Evolutionary conservation across 2,329 filamentous ascomycete genomes (phyloP), one percentile per base, ranked within the genome.

Genomic region (Alternaria panax): DNA sequence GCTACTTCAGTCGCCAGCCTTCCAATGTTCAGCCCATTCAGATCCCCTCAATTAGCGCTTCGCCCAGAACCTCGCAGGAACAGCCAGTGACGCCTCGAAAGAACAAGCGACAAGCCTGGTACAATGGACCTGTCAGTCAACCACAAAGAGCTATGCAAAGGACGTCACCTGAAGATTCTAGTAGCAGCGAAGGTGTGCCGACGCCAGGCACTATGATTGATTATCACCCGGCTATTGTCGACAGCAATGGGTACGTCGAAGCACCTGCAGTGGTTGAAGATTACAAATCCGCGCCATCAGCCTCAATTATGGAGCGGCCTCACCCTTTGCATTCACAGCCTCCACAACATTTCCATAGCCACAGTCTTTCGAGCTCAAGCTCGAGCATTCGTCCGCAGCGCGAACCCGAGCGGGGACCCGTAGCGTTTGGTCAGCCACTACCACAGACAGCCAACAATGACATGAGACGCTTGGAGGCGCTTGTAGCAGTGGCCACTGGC

Each of bases 101-200:
- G 63, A 81, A 80, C 28, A 91, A 90, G 71, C 85, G 90, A 3
- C 88, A 89, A 59, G 90, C 85, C 1, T 93, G 90, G 90, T 92
- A 92, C 68, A 87, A 91, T 58, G 85, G 84, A 11, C 84, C 84
- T 25, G 62, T 81, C 18, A 61, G 67, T 34, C 66, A 76, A 52
- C 59, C 70, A 8, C 65, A 67, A 28, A 63, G 68, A 52, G 65
- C 60, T n/a, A 60, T 73, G 38, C 82, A 84, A 52, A 80, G 84
- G 12, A 84, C 83, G 0, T 86, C 84, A 2, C 84, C 84, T 1
- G 84, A 84, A 65, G 84, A 84, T 56, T 85, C 83, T 0, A 84
- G 82, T 50, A 83, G 83, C 62, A 86, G 83, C 59, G 84, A 86
- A 65, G 83, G 83, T 16, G 79, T 85, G 8, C 84, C 83, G 1